A percentile compares a stretch with the other conserved stretches of the same genome.
Conservation (phyloP, 257 asterid genomes). For the Scutellaria barbata region DNA sequence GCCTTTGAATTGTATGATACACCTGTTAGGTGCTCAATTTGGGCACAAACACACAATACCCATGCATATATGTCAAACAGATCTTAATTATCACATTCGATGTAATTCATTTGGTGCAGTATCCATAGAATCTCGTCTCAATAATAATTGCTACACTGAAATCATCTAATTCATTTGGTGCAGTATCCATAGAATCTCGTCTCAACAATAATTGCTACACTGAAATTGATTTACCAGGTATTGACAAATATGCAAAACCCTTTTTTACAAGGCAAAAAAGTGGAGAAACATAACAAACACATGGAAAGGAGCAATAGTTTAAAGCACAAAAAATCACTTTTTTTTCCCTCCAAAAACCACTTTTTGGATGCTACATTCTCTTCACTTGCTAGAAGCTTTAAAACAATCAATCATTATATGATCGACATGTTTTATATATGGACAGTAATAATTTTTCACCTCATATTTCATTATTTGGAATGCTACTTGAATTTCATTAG, state of each 20-base stretch:
- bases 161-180: no score
- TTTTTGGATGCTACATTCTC: slow-evolving; percentile 41
- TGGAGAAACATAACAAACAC: slow-evolving; percentile 32
- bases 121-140: background rate
- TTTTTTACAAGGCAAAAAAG: slow-evolving; percentile 31
- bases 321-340: slow-evolving; percentile 35
- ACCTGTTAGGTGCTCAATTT: no score
- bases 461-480: background rate
- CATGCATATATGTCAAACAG: no score
- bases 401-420: background rate
- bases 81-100: no score
- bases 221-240: slow-evolving; percentile 13
- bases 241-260: slow-evolving; percentile 32
- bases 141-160: slow-evolving; percentile 17
- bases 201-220: slow-evolving; percentile 20
- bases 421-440: background rate
- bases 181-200: background rate
- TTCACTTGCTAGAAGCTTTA: slow-evolving; percentile 1
- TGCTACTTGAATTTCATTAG: background rate
- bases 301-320: slow-evolving; percentile 27
- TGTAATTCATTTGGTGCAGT: no score
- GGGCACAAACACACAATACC: no score
- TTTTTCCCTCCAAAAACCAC: slow-evolving; percentile 22
- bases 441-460: background rate
- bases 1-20: no score